Conservation (phyloP, 352 stramenopile species). For the Phytophthora tentaculata region DNA sequence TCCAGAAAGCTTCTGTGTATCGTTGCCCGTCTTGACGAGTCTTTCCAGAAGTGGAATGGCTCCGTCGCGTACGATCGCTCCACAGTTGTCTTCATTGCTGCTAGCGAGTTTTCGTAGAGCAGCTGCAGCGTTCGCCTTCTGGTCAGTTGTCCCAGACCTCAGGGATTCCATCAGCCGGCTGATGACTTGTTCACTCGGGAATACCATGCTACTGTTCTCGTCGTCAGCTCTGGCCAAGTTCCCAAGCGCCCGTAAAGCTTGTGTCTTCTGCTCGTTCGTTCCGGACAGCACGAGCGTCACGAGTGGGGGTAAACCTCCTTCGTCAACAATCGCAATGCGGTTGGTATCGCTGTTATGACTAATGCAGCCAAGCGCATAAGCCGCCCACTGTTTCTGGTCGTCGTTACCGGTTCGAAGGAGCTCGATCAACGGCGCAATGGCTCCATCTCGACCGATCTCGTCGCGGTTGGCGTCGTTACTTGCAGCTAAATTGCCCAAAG, state of each 20-base stretch:
- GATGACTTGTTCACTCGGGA: conserved; percentile 1
- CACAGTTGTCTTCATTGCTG: conserved; percentile 8
- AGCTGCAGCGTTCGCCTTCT: conserved; percentile 14
- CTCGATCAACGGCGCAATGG: conserved; percentile 18
- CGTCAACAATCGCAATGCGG: too few relatives aligned
- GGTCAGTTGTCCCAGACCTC: conserved; percentile 7
- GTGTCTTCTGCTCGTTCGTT: too few relatives aligned
- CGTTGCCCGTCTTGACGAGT: neutral
- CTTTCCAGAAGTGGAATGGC: conserved; percentile 16
- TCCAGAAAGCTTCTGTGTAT: too few relatives aligned
- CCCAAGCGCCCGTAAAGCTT: too few relatives aligned
- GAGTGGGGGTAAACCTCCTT: too few relatives aligned
- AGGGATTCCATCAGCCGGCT: conserved; percentile 7
- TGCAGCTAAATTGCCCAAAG: conserved; percentile 20
- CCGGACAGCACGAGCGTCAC: too few relatives aligned
- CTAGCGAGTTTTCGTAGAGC: conserved; percentile 17
- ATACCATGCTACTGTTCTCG: too few relatives aligned
- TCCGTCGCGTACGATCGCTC: conserved; percentile 10
- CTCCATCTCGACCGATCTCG: conserved; percentile 28
- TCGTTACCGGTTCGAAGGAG: neutral
- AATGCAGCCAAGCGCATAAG: conserved; percentile 6
- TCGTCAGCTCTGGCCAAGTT: too few relatives aligned
- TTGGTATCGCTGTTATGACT: too few relatives aligned
- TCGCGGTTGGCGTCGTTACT: conserved; percentile 9
- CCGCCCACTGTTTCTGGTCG: conserved; percentile 19